Percentiles rank a stretch among this genome's conserved stretches.
phyloP scores from a whole-genome alignment of 768 basidiomycete species.

The Pleurotus platypus region DNA sequence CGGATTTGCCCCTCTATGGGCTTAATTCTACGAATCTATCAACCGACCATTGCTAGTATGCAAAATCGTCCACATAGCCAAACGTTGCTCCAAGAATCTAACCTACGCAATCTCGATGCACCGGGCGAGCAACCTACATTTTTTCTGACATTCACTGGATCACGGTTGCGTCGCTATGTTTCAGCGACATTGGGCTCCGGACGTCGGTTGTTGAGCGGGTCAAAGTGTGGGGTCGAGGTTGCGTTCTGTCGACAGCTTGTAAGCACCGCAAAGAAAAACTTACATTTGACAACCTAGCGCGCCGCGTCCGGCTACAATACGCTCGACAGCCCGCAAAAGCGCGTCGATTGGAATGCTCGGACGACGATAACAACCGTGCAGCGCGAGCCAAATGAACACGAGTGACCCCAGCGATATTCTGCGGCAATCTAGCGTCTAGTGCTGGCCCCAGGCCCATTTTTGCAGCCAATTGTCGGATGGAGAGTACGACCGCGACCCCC shows the following conservation, averaged over 20 bases:
- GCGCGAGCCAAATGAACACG: background rate
- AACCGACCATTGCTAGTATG: too few species aligned
- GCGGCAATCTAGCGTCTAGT: background rate
- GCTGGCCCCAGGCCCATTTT: background rate
- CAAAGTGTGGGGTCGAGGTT: too few species aligned
- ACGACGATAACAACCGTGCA: background rate
- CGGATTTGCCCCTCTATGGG: too few species aligned
- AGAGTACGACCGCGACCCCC: background rate
- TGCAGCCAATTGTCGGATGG: background rate
- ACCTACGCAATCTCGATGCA: background rate
- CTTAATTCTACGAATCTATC: too few species aligned
- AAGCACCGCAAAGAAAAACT: conserved; percentile 5
- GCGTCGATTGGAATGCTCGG: background rate
- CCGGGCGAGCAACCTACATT: too few species aligned
- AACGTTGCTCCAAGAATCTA: background rate
- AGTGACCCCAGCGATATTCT: background rate
- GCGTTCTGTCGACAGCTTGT: background rate
- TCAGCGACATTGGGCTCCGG: too few species aligned
- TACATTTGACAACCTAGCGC: background rate
- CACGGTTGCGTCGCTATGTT: too few species aligned
- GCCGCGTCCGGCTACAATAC: conserved; percentile 1
- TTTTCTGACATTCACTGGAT: background rate
- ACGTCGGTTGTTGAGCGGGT: too few species aligned
- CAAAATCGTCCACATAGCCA: too few species aligned
- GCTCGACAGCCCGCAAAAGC: background rate